Evolutionary conservation across 805 yeast genomes (phyloP).

Genomic region (Pichia phayaonensis): DNA sequence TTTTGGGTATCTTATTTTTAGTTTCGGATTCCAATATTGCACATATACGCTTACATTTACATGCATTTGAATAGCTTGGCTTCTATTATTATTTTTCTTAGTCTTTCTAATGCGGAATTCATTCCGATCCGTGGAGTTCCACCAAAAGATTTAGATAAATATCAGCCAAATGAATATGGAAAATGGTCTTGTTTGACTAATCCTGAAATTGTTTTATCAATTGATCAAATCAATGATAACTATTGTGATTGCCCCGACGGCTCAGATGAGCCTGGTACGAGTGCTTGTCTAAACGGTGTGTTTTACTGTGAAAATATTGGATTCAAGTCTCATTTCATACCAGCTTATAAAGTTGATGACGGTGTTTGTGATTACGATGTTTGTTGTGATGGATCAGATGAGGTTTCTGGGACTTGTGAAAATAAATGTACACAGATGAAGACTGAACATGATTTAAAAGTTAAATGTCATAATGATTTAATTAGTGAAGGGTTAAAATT

Average conservation of each 20-base stretch:
- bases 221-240: conserved; percentile 71
- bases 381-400: conserved; percentile 97
- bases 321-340: conserved; percentile 51
- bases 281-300: conserved; percentile 53
- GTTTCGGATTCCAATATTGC: background rate
- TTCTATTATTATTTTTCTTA: background rate
- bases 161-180: conserved; percentile 43
- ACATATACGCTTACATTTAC: background rate
- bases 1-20: too few relatives aligned
- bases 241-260: conserved; percentile 98
- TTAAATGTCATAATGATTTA: conserved; percentile 13
- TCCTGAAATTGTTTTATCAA: conserved; percentile 55
- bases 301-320: conserved; percentile 81
- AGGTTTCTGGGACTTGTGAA: conserved; percentile 47
- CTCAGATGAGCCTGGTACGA: conserved; percentile 92
- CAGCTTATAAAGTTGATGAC: conserved; percentile 68
- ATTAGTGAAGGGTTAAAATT: conserved; percentile 30
- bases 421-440: conserved; percentile 47
- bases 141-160: conserved; percentile 35
- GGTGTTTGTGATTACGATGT: conserved; percentile 84
- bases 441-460: conserved; percentile 26
- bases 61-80: background rate
- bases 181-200: conserved; percentile 65
- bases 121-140: conserved; percentile 28
- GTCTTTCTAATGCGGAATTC: background rate